A percentile compares a stretch with the other conserved stretches of the same genome.
Evolutionary conservation across 352 stramenopile species (phyloP).

Genomic region (Pythium brachiatum): DNA sequence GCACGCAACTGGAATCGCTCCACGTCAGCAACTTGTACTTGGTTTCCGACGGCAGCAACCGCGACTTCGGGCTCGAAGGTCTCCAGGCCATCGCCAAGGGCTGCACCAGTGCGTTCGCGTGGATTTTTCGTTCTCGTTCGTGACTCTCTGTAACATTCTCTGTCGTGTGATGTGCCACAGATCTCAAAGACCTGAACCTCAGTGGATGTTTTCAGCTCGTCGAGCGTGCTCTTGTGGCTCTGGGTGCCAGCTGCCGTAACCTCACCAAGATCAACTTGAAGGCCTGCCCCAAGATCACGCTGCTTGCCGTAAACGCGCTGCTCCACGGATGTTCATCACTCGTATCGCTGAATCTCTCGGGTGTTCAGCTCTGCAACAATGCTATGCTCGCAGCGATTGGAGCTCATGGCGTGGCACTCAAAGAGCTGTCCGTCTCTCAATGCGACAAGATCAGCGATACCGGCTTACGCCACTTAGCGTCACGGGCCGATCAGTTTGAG

Average conservation of each 20-base stretch:
- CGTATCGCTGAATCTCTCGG: conserved; percentile 48
- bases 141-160: background rate
- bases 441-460: conserved; percentile 61
- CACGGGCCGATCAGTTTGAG: conserved; percentile 56
- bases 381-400: conserved; percentile 52
- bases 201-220: conserved; percentile 82
- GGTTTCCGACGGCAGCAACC: conserved; percentile 90
- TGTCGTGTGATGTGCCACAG: conserved; percentile 12
- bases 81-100: conserved; percentile 80
- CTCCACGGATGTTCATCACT: conserved; percentile 51
- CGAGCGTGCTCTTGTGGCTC: conserved; percentile 70
- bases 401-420: conserved; percentile 29
- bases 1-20: conserved; percentile 68
- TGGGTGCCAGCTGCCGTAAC: conserved; percentile 52
- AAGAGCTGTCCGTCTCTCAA: conserved; percentile 55
- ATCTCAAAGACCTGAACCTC: conserved; percentile 56
- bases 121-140: background rate
- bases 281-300: conserved; percentile 80
- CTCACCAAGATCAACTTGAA: conserved; percentile 76
- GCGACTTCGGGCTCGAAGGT: conserved; percentile 90
- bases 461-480: conserved; percentile 50
- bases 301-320: conserved; percentile 59
- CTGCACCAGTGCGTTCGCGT: conserved; percentile 34
- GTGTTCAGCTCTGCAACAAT: conserved; percentile 57
- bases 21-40: conserved; percentile 84